Base-by-base conservation (phyloP, 139 green algal species). In the Picocystis salinarum region DNA sequence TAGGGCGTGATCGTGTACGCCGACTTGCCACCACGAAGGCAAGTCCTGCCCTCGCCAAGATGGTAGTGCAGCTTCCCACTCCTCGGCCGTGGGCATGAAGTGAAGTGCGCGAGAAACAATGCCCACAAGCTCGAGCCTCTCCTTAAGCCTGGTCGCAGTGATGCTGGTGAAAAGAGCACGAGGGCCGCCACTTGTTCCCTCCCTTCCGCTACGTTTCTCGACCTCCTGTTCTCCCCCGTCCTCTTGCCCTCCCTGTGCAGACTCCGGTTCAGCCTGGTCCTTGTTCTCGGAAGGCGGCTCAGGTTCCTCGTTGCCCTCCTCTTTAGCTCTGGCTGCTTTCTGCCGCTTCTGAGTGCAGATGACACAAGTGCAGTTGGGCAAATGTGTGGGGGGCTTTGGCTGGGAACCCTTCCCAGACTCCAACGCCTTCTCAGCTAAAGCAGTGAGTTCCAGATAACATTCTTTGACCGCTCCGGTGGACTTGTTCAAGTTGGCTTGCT, bases 401-500 rank as follows among this genome's bases (percentile, higher is more conserved):
- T 13, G 13, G 31, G 31, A 15, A 15, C 15, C 31, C 31, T 15
- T 15, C 31, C 15, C 31, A 15, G 31, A n/a, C n/a, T n/a, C 31
- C 13, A 37, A 15, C 13, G 15, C 31, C 13, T 15, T 13, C 31
- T 37, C 31, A 13, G 15, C 31, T 15, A 19, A 13, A 13, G 31
- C 31, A 13, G 15, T 37, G 31, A 37, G 13, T 15, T 37, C 31
- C 13, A 19, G 13, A 15, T 37, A 37, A 15, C 31, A 37, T 15
- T 13, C 31, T 37, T 37, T 15, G 13, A 37, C 31, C 13, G 31
- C 13, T 13, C 13, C 13, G 31, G 13, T 15, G 13, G 13, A 37
- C 31, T 37, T 37, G 13, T 37, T 37, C 31, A 37, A 37, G 13
- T 37, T 37, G 31, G 31, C 31, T 13, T 37, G 31, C 13, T 37